phyloP scores from a whole-genome alignment of 2,329 filamentous ascomycete genomes.

The Monosporascus cannonballus region DNA sequence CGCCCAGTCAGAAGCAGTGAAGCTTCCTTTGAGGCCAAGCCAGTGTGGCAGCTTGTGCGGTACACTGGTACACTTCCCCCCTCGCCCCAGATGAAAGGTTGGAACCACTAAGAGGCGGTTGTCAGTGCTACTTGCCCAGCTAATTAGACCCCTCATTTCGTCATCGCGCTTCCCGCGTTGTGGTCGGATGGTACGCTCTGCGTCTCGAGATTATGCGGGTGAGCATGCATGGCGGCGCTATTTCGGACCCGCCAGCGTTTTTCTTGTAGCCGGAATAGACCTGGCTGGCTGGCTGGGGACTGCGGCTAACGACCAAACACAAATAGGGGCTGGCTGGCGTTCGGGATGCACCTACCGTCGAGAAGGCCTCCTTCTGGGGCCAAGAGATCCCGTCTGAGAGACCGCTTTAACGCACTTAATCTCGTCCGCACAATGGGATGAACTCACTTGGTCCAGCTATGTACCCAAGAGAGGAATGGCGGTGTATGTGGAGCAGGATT shows the following conservation, averaged over 20 bases:
- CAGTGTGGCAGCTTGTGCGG: too few species aligned
- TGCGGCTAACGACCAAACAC: conserved; percentile 4
- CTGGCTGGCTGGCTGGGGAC: conserved; percentile 6
- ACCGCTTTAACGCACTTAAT: too few species aligned
- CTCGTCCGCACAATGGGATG: too few species aligned
- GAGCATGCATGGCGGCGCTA: conserved; percentile 22
- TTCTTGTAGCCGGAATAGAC: conserved; percentile 3
- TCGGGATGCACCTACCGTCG: too few species aligned
- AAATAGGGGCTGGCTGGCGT: background rate
- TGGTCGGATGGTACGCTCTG: too few species aligned
- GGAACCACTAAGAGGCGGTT: background rate
- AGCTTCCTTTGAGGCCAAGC: background rate
- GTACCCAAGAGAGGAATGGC: too few species aligned
- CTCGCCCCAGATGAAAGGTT: background rate
- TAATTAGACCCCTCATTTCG: conserved; percentile 6
- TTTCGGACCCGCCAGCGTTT: conserved; percentile 20
- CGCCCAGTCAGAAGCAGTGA: background rate
- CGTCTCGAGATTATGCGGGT: background rate
- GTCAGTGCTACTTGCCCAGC: background rate
- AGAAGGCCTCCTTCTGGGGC: too few species aligned
- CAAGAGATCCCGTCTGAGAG: too few species aligned
- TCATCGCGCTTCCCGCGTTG: conserved; percentile 11
- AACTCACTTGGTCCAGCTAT: too few species aligned
- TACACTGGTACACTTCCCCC: background rate
- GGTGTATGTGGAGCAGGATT: too few species aligned